phyloP scores from a whole-genome alignment of 225 moss, liverwort and hornwort species.

The Marchantia paleacea region DNA sequence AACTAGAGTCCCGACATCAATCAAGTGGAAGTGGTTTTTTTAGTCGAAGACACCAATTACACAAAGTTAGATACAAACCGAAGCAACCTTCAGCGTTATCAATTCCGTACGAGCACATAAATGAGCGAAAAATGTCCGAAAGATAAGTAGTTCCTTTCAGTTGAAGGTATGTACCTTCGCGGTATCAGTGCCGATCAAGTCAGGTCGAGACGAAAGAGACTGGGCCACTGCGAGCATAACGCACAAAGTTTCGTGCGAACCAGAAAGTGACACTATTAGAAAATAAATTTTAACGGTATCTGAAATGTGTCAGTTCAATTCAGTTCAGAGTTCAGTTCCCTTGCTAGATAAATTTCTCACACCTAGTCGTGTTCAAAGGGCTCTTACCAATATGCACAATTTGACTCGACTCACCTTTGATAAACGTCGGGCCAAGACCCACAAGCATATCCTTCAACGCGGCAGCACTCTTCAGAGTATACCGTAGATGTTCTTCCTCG shows the following conservation, averaged over 20 bases:
- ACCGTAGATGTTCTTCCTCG: slow-evolving; percentile 44
- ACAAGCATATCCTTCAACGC: slow-evolving; percentile 70
- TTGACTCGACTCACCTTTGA: slow-evolving; percentile 63
- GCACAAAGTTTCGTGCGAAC: not conserved
- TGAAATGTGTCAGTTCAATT: not conserved
- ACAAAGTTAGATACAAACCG: not conserved
- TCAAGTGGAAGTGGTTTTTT: not conserved
- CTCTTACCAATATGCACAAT: not conserved
- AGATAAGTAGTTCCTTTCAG: too few relatives aligned
- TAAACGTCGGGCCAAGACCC: slow-evolving; percentile 87
- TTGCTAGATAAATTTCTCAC: not conserved
- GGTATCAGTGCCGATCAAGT: slow-evolving; percentile 80
- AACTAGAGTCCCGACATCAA: too few relatives aligned
- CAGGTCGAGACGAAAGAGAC: slow-evolving; percentile 91
- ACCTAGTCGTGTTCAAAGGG: not conserved
- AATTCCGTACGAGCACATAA: too few relatives aligned
- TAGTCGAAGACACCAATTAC: not conserved
- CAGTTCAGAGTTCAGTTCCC: not conserved
- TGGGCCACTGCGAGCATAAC: slow-evolving; percentile 69
- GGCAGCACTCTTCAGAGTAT: slow-evolving; percentile 58
- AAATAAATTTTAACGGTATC: not conserved
- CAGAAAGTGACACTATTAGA: not conserved
- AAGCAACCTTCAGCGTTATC: not conserved
- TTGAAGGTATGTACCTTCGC: slow-evolving; percentile 59
- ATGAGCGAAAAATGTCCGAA: too few relatives aligned